Conservation (phyloP, 352 stramenopile genomes). For the Plasmopara muralis region DNA sequence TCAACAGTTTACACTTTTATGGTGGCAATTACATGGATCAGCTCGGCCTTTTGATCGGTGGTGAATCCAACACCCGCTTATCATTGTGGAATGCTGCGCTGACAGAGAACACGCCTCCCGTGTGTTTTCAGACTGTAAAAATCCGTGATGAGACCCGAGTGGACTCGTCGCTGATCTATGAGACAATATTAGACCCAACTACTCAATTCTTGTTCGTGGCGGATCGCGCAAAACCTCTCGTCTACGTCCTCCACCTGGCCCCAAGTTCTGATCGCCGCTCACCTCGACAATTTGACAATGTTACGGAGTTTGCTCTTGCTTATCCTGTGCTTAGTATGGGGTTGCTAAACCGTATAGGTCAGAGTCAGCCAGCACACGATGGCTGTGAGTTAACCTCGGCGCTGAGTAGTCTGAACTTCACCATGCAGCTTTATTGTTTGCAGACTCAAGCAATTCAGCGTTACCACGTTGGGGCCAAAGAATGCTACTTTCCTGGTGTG, state of each 20-base stretch:
- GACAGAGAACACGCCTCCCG: constrained; percentile 44
- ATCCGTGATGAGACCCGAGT: constrained; percentile 28
- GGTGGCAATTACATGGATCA: constrained; percentile 35
- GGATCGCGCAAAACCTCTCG: constrained; percentile 44
- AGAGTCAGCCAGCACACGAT: constrained; percentile 31
- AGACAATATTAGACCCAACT: constrained; percentile 63
- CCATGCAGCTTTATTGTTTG: constrained; percentile 77
- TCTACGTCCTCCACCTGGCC: constrained; percentile 67
- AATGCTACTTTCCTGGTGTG: constrained; percentile 46
- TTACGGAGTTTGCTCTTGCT: constrained; percentile 72
- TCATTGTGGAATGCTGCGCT: constrained; percentile 43
- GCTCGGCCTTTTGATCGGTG: constrained; percentile 54
- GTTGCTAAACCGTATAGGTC: constrained; percentile 43
- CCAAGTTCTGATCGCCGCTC: constrained; percentile 26
- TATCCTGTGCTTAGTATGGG: constrained; percentile 74
- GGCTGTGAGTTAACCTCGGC: constrained; percentile 21
- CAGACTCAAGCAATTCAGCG: constrained; percentile 83
- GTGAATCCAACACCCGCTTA: constrained; percentile 49
- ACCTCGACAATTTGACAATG: constrained; percentile 63
- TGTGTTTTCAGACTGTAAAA: constrained; percentile 60
- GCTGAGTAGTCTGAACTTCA: constrained; percentile 34
- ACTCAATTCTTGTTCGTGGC: constrained; percentile 78
- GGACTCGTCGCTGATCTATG: constrained; percentile 33
- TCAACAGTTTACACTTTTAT: constrained; percentile 74
- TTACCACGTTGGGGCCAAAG: constrained; percentile 58